Conservation (phyloP, 805 yeast genomes). For the Metschnikowia anglica region DNA sequence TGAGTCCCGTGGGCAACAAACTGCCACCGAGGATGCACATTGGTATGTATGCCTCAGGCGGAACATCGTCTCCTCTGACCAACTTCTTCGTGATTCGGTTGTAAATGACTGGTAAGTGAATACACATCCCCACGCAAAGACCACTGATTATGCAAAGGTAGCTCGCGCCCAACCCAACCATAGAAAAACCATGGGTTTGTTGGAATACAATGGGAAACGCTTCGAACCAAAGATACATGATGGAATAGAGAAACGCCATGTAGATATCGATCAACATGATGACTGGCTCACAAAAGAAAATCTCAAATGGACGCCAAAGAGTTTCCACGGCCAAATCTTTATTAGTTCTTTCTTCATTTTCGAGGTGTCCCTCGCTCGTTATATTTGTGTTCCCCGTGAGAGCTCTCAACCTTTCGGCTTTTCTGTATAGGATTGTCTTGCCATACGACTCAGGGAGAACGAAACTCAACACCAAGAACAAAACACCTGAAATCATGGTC, state of each 20-base stretch:
- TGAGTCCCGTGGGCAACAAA: slow-evolving; percentile 13
- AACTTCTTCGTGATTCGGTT: slow-evolving; percentile 23
- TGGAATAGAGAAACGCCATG: too few relatives aligned
- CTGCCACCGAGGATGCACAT: slow-evolving; percentile 24
- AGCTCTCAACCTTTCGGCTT: slow-evolving; percentile 17
- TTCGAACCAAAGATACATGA: slow-evolving; percentile 57
- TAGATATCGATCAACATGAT: slow-evolving; percentile 16
- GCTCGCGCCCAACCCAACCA: slow-evolving; percentile 47
- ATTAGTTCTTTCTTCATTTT: slow-evolving; percentile 10
- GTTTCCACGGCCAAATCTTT: slow-evolving; percentile 13
- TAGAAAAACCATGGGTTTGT: slow-evolving; percentile 46
- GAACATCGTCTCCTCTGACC: slow-evolving; percentile 25
- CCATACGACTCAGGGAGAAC: slow-evolving; percentile 18
- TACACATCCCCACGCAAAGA: slow-evolving; percentile 34
- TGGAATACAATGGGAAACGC: slow-evolving; percentile 57
- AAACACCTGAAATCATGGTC: slow-evolving; percentile 13
- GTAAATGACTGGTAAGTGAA: slow-evolving; percentile 29
- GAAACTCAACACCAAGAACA: slow-evolving; percentile 11
- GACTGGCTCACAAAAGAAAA: slow-evolving; percentile 15
- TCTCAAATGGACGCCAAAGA: slow-evolving; percentile 17
- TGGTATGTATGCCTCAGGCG: slow-evolving; percentile 45
- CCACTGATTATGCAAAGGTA: slow-evolving; percentile 51
- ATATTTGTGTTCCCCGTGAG: slow-evolving; percentile 16
- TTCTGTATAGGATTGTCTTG: slow-evolving; percentile 16
- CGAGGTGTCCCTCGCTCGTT: slow-evolving; percentile 17